A percentile compares a stretch with the other conserved stretches of the same genome.
Conservation (phyloP, 2,329 filamentous ascomycete species). For the Fonsecaea multimorphosa region DNA sequence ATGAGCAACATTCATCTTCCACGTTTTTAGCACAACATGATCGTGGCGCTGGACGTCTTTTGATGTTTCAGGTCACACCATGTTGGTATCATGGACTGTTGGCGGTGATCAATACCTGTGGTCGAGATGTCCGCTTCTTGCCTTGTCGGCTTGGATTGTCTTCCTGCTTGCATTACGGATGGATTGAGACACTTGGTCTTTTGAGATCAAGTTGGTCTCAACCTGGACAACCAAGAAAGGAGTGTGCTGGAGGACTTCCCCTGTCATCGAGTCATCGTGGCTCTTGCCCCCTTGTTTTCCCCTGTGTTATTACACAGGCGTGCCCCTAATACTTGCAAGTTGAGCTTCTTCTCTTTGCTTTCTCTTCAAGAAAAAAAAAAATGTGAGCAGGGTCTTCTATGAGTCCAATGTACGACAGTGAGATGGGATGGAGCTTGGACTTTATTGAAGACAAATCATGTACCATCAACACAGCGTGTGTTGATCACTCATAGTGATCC, state of each 20-base stretch:
- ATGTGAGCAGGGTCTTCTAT: conserved; percentile 15
- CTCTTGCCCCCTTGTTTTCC: neutral
- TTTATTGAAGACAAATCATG: conserved; percentile 11
- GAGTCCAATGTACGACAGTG: conserved; percentile 8
- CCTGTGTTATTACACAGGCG: conserved; percentile 28
- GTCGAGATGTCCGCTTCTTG: conserved; percentile 31
- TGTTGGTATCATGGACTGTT: conserved; percentile 30
- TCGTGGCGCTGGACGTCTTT: conserved; percentile 34
- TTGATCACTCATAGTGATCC: conserved; percentile 8
- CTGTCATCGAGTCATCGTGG: neutral
- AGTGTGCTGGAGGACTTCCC: conserved; percentile 18
- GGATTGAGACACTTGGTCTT: conserved; percentile 27
- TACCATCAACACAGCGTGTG: conserved; percentile 10
- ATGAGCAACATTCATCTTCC: conserved; percentile 24
- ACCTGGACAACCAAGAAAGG: conserved; percentile 13
- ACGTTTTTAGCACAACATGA: conserved; percentile 33
- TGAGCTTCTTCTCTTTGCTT: conserved; percentile 22
- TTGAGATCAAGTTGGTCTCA: conserved; percentile 28
- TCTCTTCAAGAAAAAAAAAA: neutral
- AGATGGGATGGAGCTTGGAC: conserved; percentile 15
- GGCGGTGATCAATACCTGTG: conserved; percentile 24
- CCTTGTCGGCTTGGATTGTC: conserved; percentile 30
- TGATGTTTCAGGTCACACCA: conserved; percentile 32
- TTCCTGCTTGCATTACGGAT: conserved; percentile 20
- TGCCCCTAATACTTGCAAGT: conserved; percentile 28